Evolutionary conservation across 257 asterid species (phyloP).

Genomic region (Ajuga chamaepitys): DNA sequence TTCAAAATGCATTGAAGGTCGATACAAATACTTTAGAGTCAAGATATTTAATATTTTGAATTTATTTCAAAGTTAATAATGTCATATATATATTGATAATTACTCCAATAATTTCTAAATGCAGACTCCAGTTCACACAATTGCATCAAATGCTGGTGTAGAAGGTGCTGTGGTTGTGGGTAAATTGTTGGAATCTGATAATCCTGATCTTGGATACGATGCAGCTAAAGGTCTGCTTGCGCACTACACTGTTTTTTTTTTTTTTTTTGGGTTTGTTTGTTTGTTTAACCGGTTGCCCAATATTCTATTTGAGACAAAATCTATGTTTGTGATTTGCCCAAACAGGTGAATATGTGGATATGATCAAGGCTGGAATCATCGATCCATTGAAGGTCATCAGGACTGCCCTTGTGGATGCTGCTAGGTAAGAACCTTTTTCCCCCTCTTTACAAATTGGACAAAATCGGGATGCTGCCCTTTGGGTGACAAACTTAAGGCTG

Average conservation of each 20-base stretch:
- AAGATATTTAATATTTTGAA: neutral
- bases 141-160: constrained; percentile 87
- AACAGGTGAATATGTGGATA: constrained; percentile 84
- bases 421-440: constrained; percentile 42
- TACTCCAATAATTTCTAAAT: neutral
- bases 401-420: constrained; percentile 93
- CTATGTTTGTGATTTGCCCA: neutral
- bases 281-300: neutral
- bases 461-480: too few relatives aligned
- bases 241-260: neutral
- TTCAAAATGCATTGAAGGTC: constrained; percentile 93
- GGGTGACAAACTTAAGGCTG: too few relatives aligned
- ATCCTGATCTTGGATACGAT: constrained; percentile 88
- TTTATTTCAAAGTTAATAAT: neutral
- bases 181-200: constrained; percentile 75
- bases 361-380: constrained; percentile 84
- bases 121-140: constrained; percentile 76
- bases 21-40: neutral
- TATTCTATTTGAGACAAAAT: neutral
- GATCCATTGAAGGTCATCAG: constrained; percentile 87
- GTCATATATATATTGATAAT: neutral
- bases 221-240: constrained; percentile 71
- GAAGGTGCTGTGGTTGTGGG: constrained; percentile 98
- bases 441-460: neutral
- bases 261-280: neutral